phyloP scores from a whole-genome alignment of 1,284 basidiomycete species.

The Entoloma clypeatum region DNA sequence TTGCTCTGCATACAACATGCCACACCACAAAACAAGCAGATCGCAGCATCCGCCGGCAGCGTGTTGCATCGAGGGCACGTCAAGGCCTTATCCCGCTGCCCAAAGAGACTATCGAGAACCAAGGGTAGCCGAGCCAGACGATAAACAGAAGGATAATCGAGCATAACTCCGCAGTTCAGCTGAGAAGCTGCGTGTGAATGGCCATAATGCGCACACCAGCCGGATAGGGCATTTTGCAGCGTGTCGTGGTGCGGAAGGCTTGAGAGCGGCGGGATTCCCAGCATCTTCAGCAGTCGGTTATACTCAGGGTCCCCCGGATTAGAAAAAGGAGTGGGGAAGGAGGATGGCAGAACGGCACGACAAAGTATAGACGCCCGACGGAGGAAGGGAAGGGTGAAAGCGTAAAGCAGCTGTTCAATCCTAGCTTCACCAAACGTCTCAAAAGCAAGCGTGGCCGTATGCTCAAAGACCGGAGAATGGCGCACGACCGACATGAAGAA shows the following conservation, averaged over 20 bases:
- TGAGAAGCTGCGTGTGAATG: constrained; percentile 71
- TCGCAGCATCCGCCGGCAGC: constrained; percentile 81
- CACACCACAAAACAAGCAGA: constrained; percentile 90
- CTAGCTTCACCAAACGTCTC: constrained; percentile 74
- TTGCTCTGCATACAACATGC: constrained; percentile 90
- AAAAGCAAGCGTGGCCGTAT: constrained; percentile 71
- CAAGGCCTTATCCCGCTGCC: constrained; percentile 63
- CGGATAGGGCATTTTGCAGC: constrained; percentile 75
- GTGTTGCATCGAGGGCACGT: constrained; percentile 78
- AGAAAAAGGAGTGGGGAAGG: constrained; percentile 49
- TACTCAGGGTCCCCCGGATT: constrained; percentile 60
- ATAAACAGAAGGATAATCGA: constrained; percentile 87
- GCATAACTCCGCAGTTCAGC: constrained; percentile 66
- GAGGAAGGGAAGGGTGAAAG: constrained; percentile 92
- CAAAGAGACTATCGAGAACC: constrained; percentile 82
- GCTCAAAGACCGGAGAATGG: constrained; percentile 76
- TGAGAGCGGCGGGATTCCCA: constrained; percentile 76
- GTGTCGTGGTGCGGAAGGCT: constrained; percentile 78
- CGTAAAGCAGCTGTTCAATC: constrained; percentile 85
- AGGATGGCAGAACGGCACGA: constrained; percentile 66
- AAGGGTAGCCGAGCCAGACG: constrained; percentile 80
- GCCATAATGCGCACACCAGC: constrained; percentile 81
- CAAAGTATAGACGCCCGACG: constrained; percentile 86
- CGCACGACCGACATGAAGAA: constrained; percentile 82
- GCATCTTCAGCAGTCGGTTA: constrained; percentile 67